These are phyloP conservation scores for Fraxinus paxiana DNA, from an alignment of 305 asterid species.

Conservation along the genomic window DNA sequence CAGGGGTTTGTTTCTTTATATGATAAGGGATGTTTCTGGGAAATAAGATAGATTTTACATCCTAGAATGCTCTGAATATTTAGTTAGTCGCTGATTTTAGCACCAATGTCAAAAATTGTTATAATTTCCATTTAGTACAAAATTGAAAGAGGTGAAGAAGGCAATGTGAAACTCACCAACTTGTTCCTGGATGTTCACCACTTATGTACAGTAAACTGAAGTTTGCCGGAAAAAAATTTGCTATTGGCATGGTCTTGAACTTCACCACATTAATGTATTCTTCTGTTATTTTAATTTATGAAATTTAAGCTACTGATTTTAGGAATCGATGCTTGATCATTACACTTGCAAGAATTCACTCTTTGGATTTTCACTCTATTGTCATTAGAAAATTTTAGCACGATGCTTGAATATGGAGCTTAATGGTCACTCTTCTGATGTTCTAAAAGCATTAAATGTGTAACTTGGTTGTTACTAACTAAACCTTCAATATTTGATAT, in stretches of 20 bases:
- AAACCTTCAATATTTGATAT: neutral
- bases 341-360: neutral
- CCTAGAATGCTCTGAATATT: neutral
- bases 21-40: neutral
- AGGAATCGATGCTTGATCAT: neutral
- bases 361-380: neutral
- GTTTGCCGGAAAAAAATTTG: neutral
- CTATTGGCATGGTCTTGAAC: neutral
- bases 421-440: neutral
- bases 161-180: neutral
- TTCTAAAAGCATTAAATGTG: neutral
- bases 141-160: neutral
- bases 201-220: neutral
- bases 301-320: neutral
- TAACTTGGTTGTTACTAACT: neutral
- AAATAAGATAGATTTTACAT: neutral
- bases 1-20: neutral
- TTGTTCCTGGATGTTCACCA: neutral
- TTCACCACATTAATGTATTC: neutral
- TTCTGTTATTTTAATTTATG: neutral
- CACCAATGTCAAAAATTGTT: neutral
- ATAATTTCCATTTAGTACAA: neutral
- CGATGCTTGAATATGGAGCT: neutral
- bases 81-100: neutral
- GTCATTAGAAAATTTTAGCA: neutral